These are phyloP conservation scores for Gomphus sp. DNA, from an alignment of 1,284 basidiomycete species.

Conservation along the genomic window DNA sequence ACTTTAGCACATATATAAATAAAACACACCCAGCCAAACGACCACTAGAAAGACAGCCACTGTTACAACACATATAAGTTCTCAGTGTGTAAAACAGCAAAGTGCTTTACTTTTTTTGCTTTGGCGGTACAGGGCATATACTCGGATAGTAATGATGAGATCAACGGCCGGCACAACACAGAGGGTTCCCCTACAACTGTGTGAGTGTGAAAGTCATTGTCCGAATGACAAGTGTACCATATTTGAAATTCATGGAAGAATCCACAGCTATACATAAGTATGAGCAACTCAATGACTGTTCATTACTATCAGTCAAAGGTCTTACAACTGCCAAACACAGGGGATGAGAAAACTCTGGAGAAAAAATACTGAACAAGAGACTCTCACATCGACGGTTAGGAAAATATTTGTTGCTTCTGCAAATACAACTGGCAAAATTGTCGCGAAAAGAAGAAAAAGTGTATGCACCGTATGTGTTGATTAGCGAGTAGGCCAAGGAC, in stretches of 20 bases:
- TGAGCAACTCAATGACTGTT: not conserved
- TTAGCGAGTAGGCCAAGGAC: not conserved
- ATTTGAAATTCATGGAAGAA: not conserved
- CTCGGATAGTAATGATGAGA: too few species aligned
- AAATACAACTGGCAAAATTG: not conserved
- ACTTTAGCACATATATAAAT: too few species aligned
- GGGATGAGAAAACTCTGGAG: not conserved
- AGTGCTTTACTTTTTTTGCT: too few species aligned
- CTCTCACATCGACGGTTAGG: not conserved
- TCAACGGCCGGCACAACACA: too few species aligned
- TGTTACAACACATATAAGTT: too few species aligned
- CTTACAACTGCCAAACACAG: conserved; percentile 5
- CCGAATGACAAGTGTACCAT: not conserved
- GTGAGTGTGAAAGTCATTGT: too few species aligned
- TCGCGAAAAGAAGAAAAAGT: not conserved
- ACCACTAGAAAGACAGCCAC: too few species aligned
- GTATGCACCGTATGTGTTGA: conserved; percentile 1
- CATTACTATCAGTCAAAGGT: not conserved
- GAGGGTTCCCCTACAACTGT: too few species aligned
- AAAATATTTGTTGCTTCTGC: not conserved
- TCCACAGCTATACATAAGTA: not conserved
- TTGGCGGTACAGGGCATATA: too few species aligned
- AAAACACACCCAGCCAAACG: too few species aligned
- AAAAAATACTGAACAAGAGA: not conserved
- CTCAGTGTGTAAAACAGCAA: too few species aligned